Conservation (phyloP, 306 rosid genomes). For the Argentina anserina region DNA sequence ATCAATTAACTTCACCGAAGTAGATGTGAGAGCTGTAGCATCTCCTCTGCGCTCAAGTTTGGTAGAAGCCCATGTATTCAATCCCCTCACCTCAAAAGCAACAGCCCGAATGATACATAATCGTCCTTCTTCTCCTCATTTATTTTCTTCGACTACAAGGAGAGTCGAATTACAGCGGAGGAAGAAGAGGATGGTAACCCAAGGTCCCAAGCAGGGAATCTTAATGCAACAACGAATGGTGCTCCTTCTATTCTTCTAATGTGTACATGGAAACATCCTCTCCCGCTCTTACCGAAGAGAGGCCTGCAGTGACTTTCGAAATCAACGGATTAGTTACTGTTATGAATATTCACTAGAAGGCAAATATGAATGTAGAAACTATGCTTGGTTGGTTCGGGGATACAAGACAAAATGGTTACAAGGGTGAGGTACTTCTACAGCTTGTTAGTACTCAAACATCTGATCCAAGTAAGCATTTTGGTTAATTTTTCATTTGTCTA, state of each 20-base stretch:
- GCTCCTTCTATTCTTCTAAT: background rate
- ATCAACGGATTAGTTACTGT: background rate
- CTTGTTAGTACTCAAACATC: conserved; percentile 39
- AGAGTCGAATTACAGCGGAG: background rate
- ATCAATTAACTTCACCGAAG: too few species aligned
- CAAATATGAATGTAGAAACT: too few species aligned
- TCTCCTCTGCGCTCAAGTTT: too few species aligned
- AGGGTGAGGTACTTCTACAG: conserved; percentile 28
- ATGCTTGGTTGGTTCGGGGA: conserved; percentile 16
- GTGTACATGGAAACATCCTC: background rate
- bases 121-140: background rate
- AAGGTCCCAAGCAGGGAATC: too few species aligned
- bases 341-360: background rate
- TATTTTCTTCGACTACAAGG: background rate
- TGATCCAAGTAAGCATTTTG: conserved; percentile 23
- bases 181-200: conserved; percentile 2
- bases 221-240: background rate
- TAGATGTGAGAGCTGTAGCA: too few species aligned
- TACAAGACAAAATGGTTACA: background rate
- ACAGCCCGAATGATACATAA: background rate
- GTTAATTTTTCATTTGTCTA: background rate
- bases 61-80: too few species aligned
- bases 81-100: background rate
- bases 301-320: background rate
- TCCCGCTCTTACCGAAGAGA: background rate